A percentile compares a stretch with the other conserved stretches of the same genome.
These are phyloP conservation scores for Tetragonia tetragonoides DNA, from an alignment of 148 eudicot genomes.

Conservation along the genomic window DNA sequence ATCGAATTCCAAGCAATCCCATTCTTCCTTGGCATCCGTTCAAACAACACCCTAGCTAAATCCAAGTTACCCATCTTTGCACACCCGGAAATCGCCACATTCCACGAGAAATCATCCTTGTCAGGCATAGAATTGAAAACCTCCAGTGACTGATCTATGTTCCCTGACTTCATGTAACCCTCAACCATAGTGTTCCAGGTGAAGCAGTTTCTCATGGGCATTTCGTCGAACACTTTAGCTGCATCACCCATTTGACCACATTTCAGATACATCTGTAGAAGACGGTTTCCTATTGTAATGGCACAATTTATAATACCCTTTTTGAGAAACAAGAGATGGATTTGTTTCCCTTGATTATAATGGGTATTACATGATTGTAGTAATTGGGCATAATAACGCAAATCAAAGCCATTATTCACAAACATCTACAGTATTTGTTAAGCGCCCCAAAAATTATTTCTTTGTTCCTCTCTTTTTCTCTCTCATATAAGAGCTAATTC, in stretches of 20 bases:
- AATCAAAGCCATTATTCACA: constrained; percentile 46
- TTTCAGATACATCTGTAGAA: constrained; percentile 58
- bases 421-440: neutral
- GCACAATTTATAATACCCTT: constrained; percentile 55
- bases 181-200: constrained; percentile 70
- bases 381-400: constrained; percentile 45
- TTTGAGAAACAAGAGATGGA: constrained; percentile 72
- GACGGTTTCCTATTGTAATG: constrained; percentile 59
- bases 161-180: constrained; percentile 57
- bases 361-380: constrained; percentile 50
- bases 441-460: neutral
- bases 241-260: constrained; percentile 51
- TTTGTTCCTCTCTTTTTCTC: neutral
- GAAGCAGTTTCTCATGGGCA: constrained; percentile 58
- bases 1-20: constrained; percentile 72
- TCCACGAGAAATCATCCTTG: constrained; percentile 81
- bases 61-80: constrained; percentile 57
- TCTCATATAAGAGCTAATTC: neutral
- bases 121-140: constrained; percentile 57
- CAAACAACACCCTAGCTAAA: constrained; percentile 45
- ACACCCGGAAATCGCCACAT: constrained; percentile 59
- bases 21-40: constrained; percentile 77
- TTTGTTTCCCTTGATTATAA: constrained; percentile 48
- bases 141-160: constrained; percentile 29
- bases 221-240: constrained; percentile 67